phyloP scores from a whole-genome alignment of 1,139 yeast species.

The Tardiomyces depauwii region DNA sequence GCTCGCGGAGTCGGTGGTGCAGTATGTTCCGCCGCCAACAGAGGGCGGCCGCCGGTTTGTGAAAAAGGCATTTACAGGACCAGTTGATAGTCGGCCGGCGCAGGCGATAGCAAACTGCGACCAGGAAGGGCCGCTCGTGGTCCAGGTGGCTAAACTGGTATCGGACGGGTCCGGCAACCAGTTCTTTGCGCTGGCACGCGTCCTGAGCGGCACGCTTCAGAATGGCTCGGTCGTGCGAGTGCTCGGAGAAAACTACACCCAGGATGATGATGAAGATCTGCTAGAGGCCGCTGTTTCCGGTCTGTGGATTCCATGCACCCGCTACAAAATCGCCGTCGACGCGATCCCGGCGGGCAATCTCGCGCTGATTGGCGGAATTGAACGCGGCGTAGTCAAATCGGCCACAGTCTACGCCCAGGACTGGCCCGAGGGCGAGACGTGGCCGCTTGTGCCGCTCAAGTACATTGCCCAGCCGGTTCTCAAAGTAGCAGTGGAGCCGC shows the following conservation, averaged over 20 bases:
- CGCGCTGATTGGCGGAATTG: slow-evolving; percentile 57
- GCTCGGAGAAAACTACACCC: slow-evolving; percentile 43
- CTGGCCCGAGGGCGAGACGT: background rate
- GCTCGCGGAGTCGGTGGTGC: slow-evolving; percentile 40
- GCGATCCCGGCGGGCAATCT: slow-evolving; percentile 53
- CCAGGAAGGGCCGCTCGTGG: slow-evolving; percentile 36
- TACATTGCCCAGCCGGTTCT: slow-evolving; percentile 48
- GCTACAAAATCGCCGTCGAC: slow-evolving; percentile 50
- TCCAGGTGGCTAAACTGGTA: slow-evolving; percentile 50
- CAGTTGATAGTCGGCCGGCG: slow-evolving; percentile 14
- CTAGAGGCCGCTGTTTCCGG: slow-evolving; percentile 31
- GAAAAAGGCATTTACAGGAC: slow-evolving; percentile 18
- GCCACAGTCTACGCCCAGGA: slow-evolving; percentile 38
- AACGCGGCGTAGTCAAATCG: slow-evolving; percentile 41
- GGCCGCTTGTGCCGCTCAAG: background rate
- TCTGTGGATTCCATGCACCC: slow-evolving; percentile 56
- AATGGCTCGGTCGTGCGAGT: slow-evolving; percentile 41
- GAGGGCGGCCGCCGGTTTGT: slow-evolving; percentile 22
- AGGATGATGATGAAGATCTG: slow-evolving; percentile 44
- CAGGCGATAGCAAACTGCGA: slow-evolving; percentile 21
- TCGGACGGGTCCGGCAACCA: slow-evolving; percentile 37
- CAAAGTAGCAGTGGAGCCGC: slow-evolving; percentile 78
- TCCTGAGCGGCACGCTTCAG: slow-evolving; percentile 48
- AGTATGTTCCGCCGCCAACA: slow-evolving; percentile 33
- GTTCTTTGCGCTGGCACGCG: slow-evolving; percentile 47